Percentiles rank a stretch among this genome's conserved stretches.
Evolutionary conservation across 2,329 filamentous ascomycete species (phyloP).

Genomic region (Teratosphaeria pseudoeucalypti): DNA sequence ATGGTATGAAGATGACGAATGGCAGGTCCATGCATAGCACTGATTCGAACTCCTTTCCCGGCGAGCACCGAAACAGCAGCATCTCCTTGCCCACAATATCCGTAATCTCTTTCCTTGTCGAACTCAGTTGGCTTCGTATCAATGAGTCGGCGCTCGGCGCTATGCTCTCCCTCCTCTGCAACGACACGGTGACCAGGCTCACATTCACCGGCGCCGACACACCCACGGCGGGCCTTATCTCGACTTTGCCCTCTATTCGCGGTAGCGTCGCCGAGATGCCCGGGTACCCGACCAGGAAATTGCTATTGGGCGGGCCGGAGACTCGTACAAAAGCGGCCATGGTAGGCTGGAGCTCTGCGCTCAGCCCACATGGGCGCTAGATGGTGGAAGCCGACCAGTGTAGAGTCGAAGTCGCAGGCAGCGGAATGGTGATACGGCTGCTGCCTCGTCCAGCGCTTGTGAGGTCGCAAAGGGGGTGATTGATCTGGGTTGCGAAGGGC

Average conservation of each 20-base stretch:
- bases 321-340: constrained; percentile 79
- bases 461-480: background rate
- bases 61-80: constrained; percentile 74
- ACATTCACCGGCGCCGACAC: constrained; percentile 81
- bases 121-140: constrained; percentile 77
- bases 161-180: constrained; percentile 90
- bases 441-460: background rate
- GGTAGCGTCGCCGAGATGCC: constrained; percentile 96
- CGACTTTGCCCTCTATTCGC: constrained; percentile 94
- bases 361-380: constrained; percentile 17
- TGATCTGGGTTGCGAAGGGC: too few relatives aligned
- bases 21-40: constrained; percentile 94
- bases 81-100: constrained; percentile 96
- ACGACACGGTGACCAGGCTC: constrained; percentile 85
- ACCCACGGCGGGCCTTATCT: constrained; percentile 78
- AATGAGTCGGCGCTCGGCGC: constrained; percentile 92
- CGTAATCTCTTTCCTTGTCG: constrained; percentile 73
- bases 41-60: constrained; percentile 74
- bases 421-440: background rate
- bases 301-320: constrained; percentile 75
- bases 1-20: constrained; percentile 95
- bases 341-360: background rate
- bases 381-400: constrained; percentile 3
- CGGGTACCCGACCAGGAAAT: constrained; percentile 66
- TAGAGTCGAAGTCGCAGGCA: background rate